Base-by-base conservation (phyloP, 2,329 filamentous ascomycete species). In the Cytospora piceicola region DNA sequence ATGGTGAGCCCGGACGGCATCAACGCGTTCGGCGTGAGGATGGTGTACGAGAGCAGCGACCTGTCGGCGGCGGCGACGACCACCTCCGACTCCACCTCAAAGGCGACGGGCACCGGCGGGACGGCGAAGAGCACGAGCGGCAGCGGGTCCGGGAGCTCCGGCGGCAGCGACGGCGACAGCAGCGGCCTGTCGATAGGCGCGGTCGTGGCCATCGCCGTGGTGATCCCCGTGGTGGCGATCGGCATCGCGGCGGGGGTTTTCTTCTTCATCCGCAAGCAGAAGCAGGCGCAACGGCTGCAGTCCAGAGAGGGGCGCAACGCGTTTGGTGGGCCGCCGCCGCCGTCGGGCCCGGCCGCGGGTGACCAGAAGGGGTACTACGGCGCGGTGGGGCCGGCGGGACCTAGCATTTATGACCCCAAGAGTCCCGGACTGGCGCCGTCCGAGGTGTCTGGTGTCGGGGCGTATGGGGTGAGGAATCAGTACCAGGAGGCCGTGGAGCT, bases 11-110 rank as follows among this genome's bases (percentile, higher is more conserved):
- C 66, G 0, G 72, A 67, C 1, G 75, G 74, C 2, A 67, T 78
- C 30, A 76, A 77, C 42, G 77, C 75, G 0, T 77, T 70, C 53
- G 76, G 76, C 39, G 58, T 78, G 14, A 71, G 73, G 9, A 78
- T 78, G 76, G 72, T 78, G 14, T 74, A 76, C 59, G 70, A 77
- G 49, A 51, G 67, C n/a, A 74, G 69, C 9, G 75, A 77, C 46
- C 29, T 74, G 3, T 55, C 56, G 17, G 54, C 69, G 17, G 58
- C 63, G 29, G 49, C 46, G 36, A 15, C 51, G 14, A 27, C 59
- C n/a, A 46, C n/a, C 14, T 30, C 8, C 27, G 61, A 59, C 30
- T 17, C 14, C 1, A 30, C 52, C 3, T 5, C 52, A 4, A n/a
- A 36, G 27, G 22, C 52, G 36, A 34, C 52, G 8, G 29, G 51